These are phyloP conservation scores for Colletotrichum sp. DNA, from an alignment of 2,329 filamentous ascomycete genomes.

Conservation along the genomic window DNA sequence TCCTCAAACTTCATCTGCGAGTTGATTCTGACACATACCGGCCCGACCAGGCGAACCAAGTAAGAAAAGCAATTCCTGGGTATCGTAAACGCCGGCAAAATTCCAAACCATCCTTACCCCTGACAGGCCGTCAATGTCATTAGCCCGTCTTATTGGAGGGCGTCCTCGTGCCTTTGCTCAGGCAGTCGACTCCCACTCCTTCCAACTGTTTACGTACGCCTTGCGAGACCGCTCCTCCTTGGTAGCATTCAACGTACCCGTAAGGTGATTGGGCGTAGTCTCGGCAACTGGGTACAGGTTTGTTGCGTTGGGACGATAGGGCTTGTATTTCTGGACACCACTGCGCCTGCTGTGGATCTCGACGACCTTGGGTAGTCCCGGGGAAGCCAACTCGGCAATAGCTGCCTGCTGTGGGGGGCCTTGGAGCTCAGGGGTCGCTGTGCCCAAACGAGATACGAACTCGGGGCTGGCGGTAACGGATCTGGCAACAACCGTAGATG, in stretches of 20 bases:
- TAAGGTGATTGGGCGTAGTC: slow-evolving; percentile 3
- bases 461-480: neutral
- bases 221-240: neutral
- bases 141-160: neutral
- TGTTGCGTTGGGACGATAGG: slow-evolving; percentile 5
- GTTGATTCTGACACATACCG: slow-evolving; percentile 2
- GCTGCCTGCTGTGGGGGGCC: slow-evolving; percentile 19
- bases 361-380: slow-evolving; percentile 17
- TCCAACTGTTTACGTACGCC: slow-evolving; percentile 13
- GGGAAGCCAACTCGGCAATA: slow-evolving; percentile 18
- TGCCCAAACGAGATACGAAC: slow-evolving; percentile 1
- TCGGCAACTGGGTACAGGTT: slow-evolving; percentile 3
- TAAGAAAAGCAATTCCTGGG: slow-evolving; percentile 10
- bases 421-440: slow-evolving; percentile 20
- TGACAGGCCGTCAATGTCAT: neutral
- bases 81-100: slow-evolving; percentile 12
- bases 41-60: neutral
- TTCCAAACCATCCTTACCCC: neutral
- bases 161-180: neutral
- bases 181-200: neutral
- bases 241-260: slow-evolving; percentile 5
- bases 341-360: slow-evolving; percentile 19
- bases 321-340: slow-evolving; percentile 11
- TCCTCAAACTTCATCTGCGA: neutral
- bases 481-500: neutral